These are phyloP conservation scores for Pseudogymnoascus sp. DNA, from an alignment of 2,329 filamentous ascomycete genomes.

Conservation along the genomic window DNA sequence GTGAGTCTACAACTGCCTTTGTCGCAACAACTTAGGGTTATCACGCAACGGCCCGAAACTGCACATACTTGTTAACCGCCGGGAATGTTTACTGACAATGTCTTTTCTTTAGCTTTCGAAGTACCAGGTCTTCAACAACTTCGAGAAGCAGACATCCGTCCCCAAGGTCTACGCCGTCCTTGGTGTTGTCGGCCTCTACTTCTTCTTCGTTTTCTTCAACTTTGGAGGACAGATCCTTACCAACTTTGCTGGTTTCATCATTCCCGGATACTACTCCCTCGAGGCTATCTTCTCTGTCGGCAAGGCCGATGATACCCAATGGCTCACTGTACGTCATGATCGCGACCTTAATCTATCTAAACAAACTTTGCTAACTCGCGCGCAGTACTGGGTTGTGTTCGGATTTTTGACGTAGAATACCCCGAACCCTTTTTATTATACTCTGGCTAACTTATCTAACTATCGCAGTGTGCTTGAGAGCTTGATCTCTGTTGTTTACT, in stretches of 20 bases:
- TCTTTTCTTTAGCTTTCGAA: conserved; percentile 61
- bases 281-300: conserved; percentile 63
- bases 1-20: conserved; percentile 41
- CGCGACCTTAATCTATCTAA: conserved; percentile 12
- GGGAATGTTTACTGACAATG: conserved; percentile 16
- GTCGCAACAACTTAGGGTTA: neutral
- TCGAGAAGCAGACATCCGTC: conserved; percentile 75
- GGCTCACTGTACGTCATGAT: conserved; percentile 55
- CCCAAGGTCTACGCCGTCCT: conserved; percentile 82
- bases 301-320: conserved; percentile 77
- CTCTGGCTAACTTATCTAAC: conserved; percentile 10
- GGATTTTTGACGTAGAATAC: conserved; percentile 62
- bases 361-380: conserved; percentile 13
- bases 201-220: conserved; percentile 90
- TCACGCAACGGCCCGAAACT: neutral
- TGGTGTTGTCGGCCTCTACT: conserved; percentile 70
- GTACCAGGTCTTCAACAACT: conserved; percentile 74
- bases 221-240: conserved; percentile 81
- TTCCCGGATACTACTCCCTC: conserved; percentile 80
- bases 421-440: neutral
- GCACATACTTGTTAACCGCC: neutral
- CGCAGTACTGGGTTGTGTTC: conserved; percentile 81
- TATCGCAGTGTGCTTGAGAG: conserved; percentile 63
- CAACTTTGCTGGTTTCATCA: conserved; percentile 75
- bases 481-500: conserved; percentile 78